Evolutionary conservation across 768 basidiomycete species (phyloP), one percentile per base, ranked within the genome.

Genomic region (Leccinellum albellum): DNA sequence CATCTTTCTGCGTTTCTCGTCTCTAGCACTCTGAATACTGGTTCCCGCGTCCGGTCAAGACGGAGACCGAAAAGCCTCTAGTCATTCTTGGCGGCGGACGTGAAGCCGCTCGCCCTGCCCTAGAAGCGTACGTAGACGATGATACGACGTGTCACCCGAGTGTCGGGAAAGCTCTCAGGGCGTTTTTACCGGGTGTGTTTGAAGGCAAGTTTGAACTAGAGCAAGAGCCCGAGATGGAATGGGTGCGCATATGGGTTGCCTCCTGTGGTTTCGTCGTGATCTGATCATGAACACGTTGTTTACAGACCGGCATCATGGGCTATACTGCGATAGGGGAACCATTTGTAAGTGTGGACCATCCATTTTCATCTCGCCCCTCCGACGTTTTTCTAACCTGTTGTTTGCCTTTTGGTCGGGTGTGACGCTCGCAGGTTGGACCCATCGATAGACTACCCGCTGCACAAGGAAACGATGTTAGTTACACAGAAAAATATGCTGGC

Each of bases 261-360:
- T 37, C 17, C 15, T 17, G 17, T 17, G 15, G 9, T 31, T 24
- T 35, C 15, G 12, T 51, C 24, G 33, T 24, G 20, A 20, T 47
- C 17, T 13, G 35, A 32, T 49, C 12, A 13, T 50, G 44, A 28
- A 45, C 6, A 21, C 15, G 14, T 3, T 24, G 6, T 50, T 14
- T 40, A 37, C 8, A 91, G 91, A 89, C 87, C 1, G 92, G 91
- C 0, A 89, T 94, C 45, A 91, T 91, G 89, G 91, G 84, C 0
- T 89, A 75, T 62, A 88, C 90, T 0, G 74, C 73, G 53, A 73
- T 73, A 0, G 74, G 75, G 1, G 85, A 87, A 66, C 90, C 90
- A 0, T 83, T 89, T 52, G 89, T 91, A 64, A 37, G 35, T 55
- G 86, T 57, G 4, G 10, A 35, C 35, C 28, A 15, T 37, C 15